Percentiles rank a stretch among this genome's conserved stretches.
Conservation (phyloP, 768 basidiomycete species). For the Lactifluus subvellereus region DNA sequence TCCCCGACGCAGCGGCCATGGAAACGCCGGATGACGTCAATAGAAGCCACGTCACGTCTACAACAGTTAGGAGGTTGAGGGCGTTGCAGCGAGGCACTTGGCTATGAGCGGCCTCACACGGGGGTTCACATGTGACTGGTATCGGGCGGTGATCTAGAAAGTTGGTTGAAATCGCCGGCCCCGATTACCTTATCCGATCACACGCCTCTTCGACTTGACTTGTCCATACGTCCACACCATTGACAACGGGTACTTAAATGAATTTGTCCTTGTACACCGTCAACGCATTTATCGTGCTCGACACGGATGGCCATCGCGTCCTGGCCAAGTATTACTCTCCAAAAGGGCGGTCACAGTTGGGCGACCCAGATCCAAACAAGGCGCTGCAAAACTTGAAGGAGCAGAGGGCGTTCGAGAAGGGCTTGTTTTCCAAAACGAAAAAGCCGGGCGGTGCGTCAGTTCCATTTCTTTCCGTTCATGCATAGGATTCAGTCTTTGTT, state of each 20-base stretch:
- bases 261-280: constrained; percentile 88
- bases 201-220: no score
- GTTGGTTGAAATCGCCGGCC: no score
- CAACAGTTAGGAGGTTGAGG: no score
- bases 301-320: constrained; percentile 92
- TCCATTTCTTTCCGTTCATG: not conserved
- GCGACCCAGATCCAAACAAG: constrained; percentile 40
- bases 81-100: no score
- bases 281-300: constrained; percentile 84
- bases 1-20: no score
- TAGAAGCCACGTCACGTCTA: no score
- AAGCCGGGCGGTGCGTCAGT: constrained; percentile 71
- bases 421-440: constrained; percentile 92
- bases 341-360: constrained; percentile 53
- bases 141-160: no score
- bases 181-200: no score
- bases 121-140: no score
- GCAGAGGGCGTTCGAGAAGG: constrained; percentile 93
- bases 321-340: constrained; percentile 94
- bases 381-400: constrained; percentile 74
- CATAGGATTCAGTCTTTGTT: not conserved
- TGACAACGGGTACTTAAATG: constrained; percentile 30
- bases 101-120: no score
- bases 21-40: no score
- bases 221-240: no score